Base-by-base conservation (phyloP, 1,139 yeast species). In the Hansenula lynferdii region DNA sequence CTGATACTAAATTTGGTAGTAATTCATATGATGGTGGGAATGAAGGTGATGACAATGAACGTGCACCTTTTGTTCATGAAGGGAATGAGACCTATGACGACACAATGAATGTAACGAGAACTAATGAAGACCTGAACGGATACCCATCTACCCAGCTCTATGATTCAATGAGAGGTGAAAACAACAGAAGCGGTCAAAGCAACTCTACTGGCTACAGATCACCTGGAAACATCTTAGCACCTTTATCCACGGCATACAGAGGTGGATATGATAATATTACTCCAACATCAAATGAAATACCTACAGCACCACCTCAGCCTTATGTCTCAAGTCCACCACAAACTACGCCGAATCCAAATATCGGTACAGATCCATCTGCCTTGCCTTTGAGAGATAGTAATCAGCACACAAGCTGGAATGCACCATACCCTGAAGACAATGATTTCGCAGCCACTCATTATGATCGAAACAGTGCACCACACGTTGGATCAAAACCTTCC, bases 41-140 rank as follows among this genome's bases (percentile, higher is more conserved):
- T 14, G 46, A 51, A n/a, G 63, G n/a, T n/a, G n/a, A n/a, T n/a
- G n/a, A n/a, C n/a, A n/a, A 58, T 24, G 57, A 52, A 21, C 42
- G 47, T 21, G 44, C 45, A 2, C 48, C 54, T 21, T 47, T 54
- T 31, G 46, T 44, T 33, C 48, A 45, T 36, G 62, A 52, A 33
- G 57, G 57, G 4, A 56, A 54, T 2, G 56, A 55, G 3, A 48
- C 58, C 23, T 59, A 61, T 20, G 43, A 52, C 49, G 37, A 42
- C 11, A 32, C 45, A 4, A n/a, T 41, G 7, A 44, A 47, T 14
- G 38, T 41, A 4, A 49, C 48, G 1, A 34, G 36, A 32, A 41
- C 43, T 1, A 36, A 42, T 18, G 54, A 51, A 16, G 47, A 47
- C 14, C 14, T 45, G 25, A 43, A 46, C 10, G 40, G 45, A 7